These are phyloP conservation scores for Suillus cothurnatus DNA, from an alignment of 768 basidiomycete genomes.

Conservation along the genomic window DNA sequence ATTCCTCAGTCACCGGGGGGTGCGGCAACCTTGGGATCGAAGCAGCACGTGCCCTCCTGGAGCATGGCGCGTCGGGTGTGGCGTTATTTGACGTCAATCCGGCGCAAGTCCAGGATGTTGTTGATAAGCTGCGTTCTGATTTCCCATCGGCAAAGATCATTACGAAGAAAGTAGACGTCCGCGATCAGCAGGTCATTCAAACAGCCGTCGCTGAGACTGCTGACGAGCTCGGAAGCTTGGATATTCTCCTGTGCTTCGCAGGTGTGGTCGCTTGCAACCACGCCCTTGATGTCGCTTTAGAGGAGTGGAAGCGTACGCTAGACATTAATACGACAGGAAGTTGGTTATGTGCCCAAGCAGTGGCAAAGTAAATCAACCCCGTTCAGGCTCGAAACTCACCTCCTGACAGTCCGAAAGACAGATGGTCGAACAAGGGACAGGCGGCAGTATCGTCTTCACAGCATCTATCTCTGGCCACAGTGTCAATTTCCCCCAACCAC, in stretches of 20 bases:
- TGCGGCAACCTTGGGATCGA: slow-evolving; percentile 42
- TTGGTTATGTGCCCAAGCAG: slow-evolving; percentile 46
- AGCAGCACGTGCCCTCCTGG: slow-evolving; percentile 42
- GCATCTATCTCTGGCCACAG: slow-evolving; percentile 46
- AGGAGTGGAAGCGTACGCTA: slow-evolving; percentile 40
- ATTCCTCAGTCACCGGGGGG: slow-evolving; percentile 43
- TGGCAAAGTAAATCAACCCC: slow-evolving; percentile 34
- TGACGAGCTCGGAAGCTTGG: slow-evolving; percentile 34
- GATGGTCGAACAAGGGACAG: slow-evolving; percentile 44
- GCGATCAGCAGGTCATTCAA: slow-evolving; percentile 23
- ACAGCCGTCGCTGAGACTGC: slow-evolving; percentile 29
- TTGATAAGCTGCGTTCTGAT: slow-evolving; percentile 25
- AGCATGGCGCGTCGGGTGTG: slow-evolving; percentile 40
- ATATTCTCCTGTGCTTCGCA: slow-evolving; percentile 45
- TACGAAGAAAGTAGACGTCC: slow-evolving; percentile 38
- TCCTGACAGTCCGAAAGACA: slow-evolving; percentile 27
- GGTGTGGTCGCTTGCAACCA: slow-evolving; percentile 40
- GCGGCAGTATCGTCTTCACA: slow-evolving; percentile 45
- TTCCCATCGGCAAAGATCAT: slow-evolving; percentile 36
- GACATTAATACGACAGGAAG: slow-evolving; percentile 49
- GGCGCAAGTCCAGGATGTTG: slow-evolving; percentile 6
- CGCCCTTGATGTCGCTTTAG: slow-evolving; percentile 32
- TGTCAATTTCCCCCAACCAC: slow-evolving; percentile 45
- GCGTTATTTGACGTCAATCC: slow-evolving; percentile 29
- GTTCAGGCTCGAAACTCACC: not conserved